Evolutionary conservation across 306 rosid genomes (phyloP), one percentile per base, ranked within the genome.

Genomic region (Cicer arietinum): DNA sequence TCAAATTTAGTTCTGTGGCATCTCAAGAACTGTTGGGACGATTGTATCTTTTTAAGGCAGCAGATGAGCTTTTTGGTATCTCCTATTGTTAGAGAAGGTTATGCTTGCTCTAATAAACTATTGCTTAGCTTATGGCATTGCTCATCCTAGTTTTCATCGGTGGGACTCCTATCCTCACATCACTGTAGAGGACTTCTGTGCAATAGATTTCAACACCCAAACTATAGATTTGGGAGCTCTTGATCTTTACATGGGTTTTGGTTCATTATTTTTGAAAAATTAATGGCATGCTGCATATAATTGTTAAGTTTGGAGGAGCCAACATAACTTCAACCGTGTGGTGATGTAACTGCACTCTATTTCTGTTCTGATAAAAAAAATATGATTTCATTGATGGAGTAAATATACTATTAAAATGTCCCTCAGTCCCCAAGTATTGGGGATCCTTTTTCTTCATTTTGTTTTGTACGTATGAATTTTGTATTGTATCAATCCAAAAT

Each of bases 301-400:
- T 53, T 53, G 11, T 17, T 53, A 53, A 25, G 18, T 18, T 18
- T 18, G 18, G 61, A 50, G 56, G 12, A 17, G 35, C 2, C 37
- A 54, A 18, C 61, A 54, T 54, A 18, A 18, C 20, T 14, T 18
- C 18, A 2, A 16, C 59, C 25, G 10, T 16, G 25, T 16, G 17
- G 25, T 52, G 59, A 52, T 52, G 59, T 52, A 52, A 52, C 59
- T 52, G 59, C 25, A 16, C 59, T 54, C 60, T 11, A 54, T 54
- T 54, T 18, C 3, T 54, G 35, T 54, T 54, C 8, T 17, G 30
- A 2, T 54, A 17, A 54, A 54, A 51, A 53, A 16, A 53, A 53
- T 4, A 50, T 56, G 45, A 47, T n/a, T 62, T 47, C 53, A 47
- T 47, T 10, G 16, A 10, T 47, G n/a, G 53, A 47, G 56, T 50